A percentile compares a stretch with the other conserved stretches of the same genome.
Evolutionary conservation across 108 stramenopile species (phyloP).

Genomic region (Skeletonema tropicum): DNA sequence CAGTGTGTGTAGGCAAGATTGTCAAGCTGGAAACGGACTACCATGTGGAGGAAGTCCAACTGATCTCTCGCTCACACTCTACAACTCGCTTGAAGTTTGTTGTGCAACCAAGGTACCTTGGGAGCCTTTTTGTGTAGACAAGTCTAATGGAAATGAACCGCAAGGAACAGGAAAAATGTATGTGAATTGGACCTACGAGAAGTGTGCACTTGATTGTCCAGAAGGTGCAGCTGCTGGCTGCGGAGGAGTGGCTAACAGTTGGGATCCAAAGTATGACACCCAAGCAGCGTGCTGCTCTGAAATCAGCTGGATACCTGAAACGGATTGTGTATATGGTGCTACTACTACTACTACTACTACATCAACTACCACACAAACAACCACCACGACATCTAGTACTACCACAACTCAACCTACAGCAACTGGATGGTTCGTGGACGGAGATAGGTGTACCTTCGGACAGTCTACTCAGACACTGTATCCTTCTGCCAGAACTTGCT

Average conservation of each 20-base stretch:
- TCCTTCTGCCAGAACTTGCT: constrained; percentile 4
- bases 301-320: constrained; percentile 2
- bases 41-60: constrained; percentile 17
- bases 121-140: constrained; percentile 14
- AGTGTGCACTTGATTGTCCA: constrained; percentile 16
- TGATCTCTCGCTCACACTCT: background rate
- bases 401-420: background rate
- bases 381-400: background rate
- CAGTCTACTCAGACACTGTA: background rate
- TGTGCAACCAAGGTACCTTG: constrained; percentile 7
- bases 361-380: background rate
- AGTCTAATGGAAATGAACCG: constrained; percentile 11
- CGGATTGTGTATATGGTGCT: background rate
- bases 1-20: constrained; percentile 13
- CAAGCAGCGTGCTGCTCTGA: constrained; percentile 7
- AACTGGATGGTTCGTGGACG: background rate
- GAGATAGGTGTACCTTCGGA: background rate
- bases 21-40: constrained; percentile 3
- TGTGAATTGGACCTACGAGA: background rate
- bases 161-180: constrained; percentile 12
- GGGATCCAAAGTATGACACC: constrained; percentile 7
- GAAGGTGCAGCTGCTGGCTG: constrained; percentile 15
- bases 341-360: background rate
- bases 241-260: constrained; percentile 4
- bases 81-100: background rate